Percentiles rank a stretch among this genome's conserved stretches.
Evolutionary conservation across 768 basidiomycete genomes (phyloP).

Genomic region (Leucosporidium creatinivorum): DNA sequence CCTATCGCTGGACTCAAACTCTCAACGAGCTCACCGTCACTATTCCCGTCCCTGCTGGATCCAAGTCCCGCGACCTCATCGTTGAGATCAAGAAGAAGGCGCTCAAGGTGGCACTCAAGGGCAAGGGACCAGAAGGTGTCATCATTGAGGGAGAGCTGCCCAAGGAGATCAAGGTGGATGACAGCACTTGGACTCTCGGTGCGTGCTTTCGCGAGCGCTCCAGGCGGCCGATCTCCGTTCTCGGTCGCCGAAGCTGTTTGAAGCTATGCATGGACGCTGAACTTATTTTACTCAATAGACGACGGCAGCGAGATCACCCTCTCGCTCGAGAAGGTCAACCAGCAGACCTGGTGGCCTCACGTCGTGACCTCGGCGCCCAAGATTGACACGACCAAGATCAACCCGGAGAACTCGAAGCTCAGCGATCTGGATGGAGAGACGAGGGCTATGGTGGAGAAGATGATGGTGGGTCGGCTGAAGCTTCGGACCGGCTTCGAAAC

Average conservation of each 20-base stretch:
- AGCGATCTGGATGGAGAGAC: conserved; percentile 95
- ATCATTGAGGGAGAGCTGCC: conserved; percentile 86
- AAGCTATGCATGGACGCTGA: neutral
- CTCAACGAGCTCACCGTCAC: conserved; percentile 76
- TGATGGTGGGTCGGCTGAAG: conserved; percentile 75
- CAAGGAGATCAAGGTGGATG: conserved; percentile 89
- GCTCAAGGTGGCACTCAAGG: conserved; percentile 76
- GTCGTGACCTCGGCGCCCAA: conserved; percentile 90
- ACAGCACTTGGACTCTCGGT: conserved; percentile 95
- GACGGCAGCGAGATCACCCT: conserved; percentile 65
- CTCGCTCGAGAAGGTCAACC: conserved; percentile 78
- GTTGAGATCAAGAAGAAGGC: conserved; percentile 73
- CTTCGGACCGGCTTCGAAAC: neutral
- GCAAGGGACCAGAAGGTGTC: conserved; percentile 52
- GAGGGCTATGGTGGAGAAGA: conserved; percentile 97
- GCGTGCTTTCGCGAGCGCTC: conserved; percentile 33
- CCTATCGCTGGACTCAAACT: conserved; percentile 86
- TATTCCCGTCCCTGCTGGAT: conserved; percentile 79
- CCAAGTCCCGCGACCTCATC: conserved; percentile 65
- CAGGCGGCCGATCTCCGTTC: too few species aligned
- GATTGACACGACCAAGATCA: conserved; percentile 92
- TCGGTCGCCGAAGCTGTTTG: neutral
- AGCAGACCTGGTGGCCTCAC: conserved; percentile 96
- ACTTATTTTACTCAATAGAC: conserved; percentile 47
- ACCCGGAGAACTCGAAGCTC: conserved; percentile 88